Evolutionary conservation across 176 grass and related monocot genomes (phyloP).

Genomic region (Oropetium thomaeum): DNA sequence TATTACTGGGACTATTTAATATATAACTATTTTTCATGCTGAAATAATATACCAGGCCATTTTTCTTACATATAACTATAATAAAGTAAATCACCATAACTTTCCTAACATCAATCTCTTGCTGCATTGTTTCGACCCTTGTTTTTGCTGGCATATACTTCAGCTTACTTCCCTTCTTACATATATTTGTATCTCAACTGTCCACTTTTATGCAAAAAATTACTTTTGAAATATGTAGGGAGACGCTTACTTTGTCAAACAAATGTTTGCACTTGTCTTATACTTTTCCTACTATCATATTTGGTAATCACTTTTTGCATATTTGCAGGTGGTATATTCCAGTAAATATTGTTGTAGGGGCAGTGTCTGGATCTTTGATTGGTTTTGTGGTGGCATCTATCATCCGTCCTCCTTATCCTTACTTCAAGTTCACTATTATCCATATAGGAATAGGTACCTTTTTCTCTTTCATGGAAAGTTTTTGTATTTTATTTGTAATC

Average conservation of each 20-base stretch:
- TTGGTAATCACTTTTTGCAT: conserved; percentile 23
- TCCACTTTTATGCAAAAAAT: not conserved
- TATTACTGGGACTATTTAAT: not conserved
- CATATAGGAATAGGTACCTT: conserved; percentile 88
- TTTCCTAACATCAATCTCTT: conserved; percentile 11
- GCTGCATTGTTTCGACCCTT: not conserved
- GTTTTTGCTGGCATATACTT: not conserved
- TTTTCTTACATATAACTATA: not conserved
- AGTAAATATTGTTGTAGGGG: conserved; percentile 79
- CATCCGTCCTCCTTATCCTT: conserved; percentile 88
- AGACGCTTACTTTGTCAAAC: not conserved
- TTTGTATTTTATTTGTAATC: conserved; percentile 16
- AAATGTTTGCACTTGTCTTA: not conserved
- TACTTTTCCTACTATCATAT: not conserved
- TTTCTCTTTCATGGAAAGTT: conserved; percentile 5
- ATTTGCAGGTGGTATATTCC: conserved; percentile 98
- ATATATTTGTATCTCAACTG: not conserved
- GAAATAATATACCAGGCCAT: conserved; percentile 7
- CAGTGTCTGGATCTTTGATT: conserved; percentile 79
- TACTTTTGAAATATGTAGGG: not conserved
- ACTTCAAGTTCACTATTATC: conserved; percentile 98
- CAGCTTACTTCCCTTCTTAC: not conserved
- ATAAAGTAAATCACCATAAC: not conserved
- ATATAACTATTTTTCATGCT: conserved; percentile 2
- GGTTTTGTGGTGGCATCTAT: conserved; percentile 87